These are phyloP conservation scores for Lachancea dasiensis DNA, from an alignment of 805 yeast species.

Conservation along the genomic window DNA sequence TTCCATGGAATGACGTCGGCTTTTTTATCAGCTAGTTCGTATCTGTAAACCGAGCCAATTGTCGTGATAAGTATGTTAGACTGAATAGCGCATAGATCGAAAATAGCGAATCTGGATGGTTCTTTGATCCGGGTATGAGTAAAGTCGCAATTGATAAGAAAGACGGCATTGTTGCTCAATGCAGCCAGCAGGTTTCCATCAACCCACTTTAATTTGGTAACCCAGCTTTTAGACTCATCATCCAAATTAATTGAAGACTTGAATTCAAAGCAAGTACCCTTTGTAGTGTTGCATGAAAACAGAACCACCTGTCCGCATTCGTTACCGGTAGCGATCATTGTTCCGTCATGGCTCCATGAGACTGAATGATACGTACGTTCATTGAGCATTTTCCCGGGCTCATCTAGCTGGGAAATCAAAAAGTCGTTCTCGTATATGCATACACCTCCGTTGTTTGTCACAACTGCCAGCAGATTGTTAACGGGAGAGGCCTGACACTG, in stretches of 20 bases:
- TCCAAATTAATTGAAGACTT: conserved; percentile 4
- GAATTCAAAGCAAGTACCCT: conserved; percentile 1
- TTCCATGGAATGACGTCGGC: conserved; percentile 7
- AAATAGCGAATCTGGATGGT: conserved; percentile 18
- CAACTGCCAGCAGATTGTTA: conserved; percentile 18
- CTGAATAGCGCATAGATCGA: conserved; percentile 17
- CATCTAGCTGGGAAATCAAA: conserved; percentile 20
- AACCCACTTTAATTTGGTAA: conserved; percentile 18
- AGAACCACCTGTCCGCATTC: conserved; percentile 22
- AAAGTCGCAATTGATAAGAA: conserved; percentile 7
- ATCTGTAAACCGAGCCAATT: conserved; percentile 14
- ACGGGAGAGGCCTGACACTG: conserved; percentile 20
- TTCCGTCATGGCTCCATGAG: conserved; percentile 25
- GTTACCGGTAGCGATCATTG: conserved; percentile 22
- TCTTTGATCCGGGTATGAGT: conserved; percentile 7
- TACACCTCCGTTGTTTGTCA: conserved; percentile 28
- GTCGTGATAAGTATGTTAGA: conserved; percentile 14
- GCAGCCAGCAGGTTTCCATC: conserved; percentile 11
- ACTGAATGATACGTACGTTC: conserved; percentile 24
- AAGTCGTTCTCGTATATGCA: conserved; percentile 16
- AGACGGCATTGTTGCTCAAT: conserved; percentile 24
- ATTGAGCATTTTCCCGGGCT: conserved; percentile 8
- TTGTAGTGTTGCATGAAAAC: conserved; percentile 6
- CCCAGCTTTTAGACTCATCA: conserved; percentile 18
- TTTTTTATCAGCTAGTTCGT: conserved; percentile 9